Evolutionary conservation across 108 stramenopile species (phyloP).

Genomic region (Mayamaea pseudoterrestris): DNA sequence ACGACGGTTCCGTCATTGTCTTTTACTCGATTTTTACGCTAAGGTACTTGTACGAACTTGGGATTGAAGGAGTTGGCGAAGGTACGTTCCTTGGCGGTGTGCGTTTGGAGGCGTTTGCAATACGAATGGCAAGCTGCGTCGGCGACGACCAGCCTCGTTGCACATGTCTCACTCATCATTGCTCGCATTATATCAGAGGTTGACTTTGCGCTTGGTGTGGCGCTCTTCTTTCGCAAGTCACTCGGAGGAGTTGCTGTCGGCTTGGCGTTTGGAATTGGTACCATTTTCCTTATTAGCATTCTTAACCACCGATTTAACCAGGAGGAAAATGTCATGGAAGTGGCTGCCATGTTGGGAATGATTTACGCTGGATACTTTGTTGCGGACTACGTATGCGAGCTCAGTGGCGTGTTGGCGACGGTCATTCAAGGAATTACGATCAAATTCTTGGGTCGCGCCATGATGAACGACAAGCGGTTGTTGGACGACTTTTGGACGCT

Average conservation of each 20-base stretch:
- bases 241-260: slow-evolving; percentile 50
- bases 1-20: slow-evolving; percentile 55
- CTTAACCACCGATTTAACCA: slow-evolving; percentile 49
- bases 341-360: slow-evolving; percentile 55
- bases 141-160: too few relatives aligned
- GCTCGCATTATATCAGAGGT: too few relatives aligned
- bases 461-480: slow-evolving; percentile 51
- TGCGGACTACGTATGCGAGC: slow-evolving; percentile 46
- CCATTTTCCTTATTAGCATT: slow-evolving; percentile 30
- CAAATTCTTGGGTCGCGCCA: slow-evolving; percentile 30
- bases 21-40: slow-evolving; percentile 66
- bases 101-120: too few relatives aligned
- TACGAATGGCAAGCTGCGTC: too few relatives aligned
- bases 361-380: slow-evolving; percentile 79
- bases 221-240: slow-evolving; percentile 34
- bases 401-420: slow-evolving; percentile 68
- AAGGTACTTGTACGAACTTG: slow-evolving; percentile 30
- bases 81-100: too few relatives aligned
- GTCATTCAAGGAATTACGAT: slow-evolving; percentile 53
- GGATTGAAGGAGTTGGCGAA: slow-evolving; percentile 37
- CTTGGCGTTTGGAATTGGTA: slow-evolving; percentile 49
- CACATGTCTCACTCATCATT: too few relatives aligned
- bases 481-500: slow-evolving; percentile 73
- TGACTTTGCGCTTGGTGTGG: slow-evolving; percentile 19
- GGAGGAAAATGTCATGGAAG: slow-evolving; percentile 70